Conservation (phyloP, 179 eudicot species). For the Gypsophila paniculata region DNA sequence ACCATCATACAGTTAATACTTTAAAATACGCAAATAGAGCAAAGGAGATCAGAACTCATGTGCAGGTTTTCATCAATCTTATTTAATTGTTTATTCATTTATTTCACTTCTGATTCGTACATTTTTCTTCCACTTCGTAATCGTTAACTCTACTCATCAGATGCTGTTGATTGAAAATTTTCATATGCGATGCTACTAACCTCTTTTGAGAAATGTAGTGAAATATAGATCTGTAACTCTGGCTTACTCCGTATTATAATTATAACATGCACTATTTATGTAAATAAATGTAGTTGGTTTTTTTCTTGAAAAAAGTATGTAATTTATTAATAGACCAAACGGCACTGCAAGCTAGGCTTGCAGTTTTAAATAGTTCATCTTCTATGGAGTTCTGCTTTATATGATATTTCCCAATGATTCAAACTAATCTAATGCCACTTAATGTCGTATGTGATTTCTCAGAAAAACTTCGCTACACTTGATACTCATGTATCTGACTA, state of each 20-base stretch:
- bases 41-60: constrained; percentile 81
- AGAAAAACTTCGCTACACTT: constrained; percentile 70
- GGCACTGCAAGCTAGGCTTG: too few species aligned
- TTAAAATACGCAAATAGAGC: constrained; percentile 85
- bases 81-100: background rate
- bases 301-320: too few species aligned
- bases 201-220: background rate
- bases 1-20: constrained; percentile 76
- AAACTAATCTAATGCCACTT: background rate
- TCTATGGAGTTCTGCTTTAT: too few species aligned
- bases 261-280: too few species aligned
- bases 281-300: too few species aligned
- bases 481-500: constrained; percentile 80
- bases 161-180: background rate
- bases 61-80: constrained; percentile 51
- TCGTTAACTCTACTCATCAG: background rate
- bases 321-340: too few species aligned
- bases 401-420: too few species aligned
- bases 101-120: background rate
- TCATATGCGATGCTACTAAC: constrained; percentile 6
- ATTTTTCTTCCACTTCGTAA: background rate
- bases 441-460: constrained; percentile 20
- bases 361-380: too few species aligned
- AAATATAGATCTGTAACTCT: too few species aligned
- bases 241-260: too few species aligned